Conservation (phyloP, 192 early-diverging fungal species). For the Chytriomyces sp. region DNA sequence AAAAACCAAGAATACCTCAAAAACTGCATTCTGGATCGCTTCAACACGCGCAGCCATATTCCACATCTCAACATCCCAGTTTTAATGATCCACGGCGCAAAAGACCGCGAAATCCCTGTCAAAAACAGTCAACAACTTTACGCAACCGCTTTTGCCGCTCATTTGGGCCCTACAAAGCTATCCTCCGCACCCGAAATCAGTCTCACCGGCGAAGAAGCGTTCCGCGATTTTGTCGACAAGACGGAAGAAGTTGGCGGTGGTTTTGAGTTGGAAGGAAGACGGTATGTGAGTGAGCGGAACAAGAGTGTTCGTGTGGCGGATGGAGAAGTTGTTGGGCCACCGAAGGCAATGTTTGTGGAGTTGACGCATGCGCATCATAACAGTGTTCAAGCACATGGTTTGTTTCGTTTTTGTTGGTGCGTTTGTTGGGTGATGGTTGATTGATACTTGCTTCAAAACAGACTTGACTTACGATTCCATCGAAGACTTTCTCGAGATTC, state of each 20-base stretch:
- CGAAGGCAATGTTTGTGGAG: conserved; percentile 37
- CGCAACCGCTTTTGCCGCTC: conserved; percentile 22
- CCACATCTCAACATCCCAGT: conserved; percentile 40
- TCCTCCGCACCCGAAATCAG: background rate
- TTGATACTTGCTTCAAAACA: background rate
- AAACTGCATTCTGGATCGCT: conserved; percentile 42
- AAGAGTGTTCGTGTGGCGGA: conserved; percentile 8
- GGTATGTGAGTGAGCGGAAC: conserved; percentile 8
- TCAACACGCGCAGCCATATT: conserved; percentile 44
- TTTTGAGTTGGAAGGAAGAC: conserved; percentile 17
- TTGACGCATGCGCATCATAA: conserved; percentile 40
- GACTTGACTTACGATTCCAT: conserved; percentile 35
- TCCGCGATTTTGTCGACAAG: background rate
- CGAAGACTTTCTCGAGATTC: conserved; percentile 26
- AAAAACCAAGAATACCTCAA: conserved; percentile 41
- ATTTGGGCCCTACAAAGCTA: background rate
- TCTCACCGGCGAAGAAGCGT: conserved; percentile 15
- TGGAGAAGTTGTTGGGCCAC: conserved; percentile 19
- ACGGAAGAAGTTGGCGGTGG: conserved; percentile 7
- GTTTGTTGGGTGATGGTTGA: background rate
- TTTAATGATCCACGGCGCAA: conserved; percentile 50
- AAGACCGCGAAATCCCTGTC: conserved; percentile 53
- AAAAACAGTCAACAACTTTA: conserved; percentile 33
- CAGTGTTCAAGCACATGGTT: conserved; percentile 35
- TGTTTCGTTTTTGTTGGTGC: conserved; percentile 7